Evolutionary conservation across 306 rosid genomes (phyloP), one percentile per base, ranked within the genome.

Genomic region (Rosa multiflora): DNA sequence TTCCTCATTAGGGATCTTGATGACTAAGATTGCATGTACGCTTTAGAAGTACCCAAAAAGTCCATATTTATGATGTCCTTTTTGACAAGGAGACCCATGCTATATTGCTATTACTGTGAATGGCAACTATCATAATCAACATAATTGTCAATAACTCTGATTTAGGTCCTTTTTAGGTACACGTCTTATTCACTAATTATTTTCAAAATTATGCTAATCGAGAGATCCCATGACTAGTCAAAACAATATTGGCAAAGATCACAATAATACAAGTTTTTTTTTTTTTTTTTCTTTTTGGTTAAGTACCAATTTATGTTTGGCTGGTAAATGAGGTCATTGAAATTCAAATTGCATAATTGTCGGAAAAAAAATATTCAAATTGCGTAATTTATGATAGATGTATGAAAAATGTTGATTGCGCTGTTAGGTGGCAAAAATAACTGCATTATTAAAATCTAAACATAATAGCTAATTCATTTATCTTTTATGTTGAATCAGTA

Each of bases 21-120:
- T 17, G 37, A 53, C 39, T 53, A 3, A 10, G 70, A 61, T 8
- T 61, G 29, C 32, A 75, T 10, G 21, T 21, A 17, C 29, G 6
- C 59, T 61, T 62, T 9, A 9, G 21, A 17, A 61, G 53, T 9
- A 20, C 52, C 37, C 52, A 68, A 44, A 53, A 73, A 5, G 76
- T 73, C 42, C 4, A 67, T 32, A 39, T 77, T 77, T 77, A 51
- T n/a, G 43, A 67, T 77, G 37, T 53, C 56, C 55, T 67, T 62
- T 42, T 67, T 67, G 74, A 77, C 52, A 17, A 64, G 5, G 40
- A n/a, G 18, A 17, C 66, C 68, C 23, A 68, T 44, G 2, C 29
- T 61, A 20, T 76, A 15, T 12, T 63, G 69, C 43, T 6, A 0
- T 66, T 0, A 5, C 15, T 52, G 74, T 44, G 29, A 43, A 10